A percentile compares a stretch with the other conserved stretches of the same genome.
Evolutionary conservation across 1,284 basidiomycete species (phyloP).

Genomic region (Naganishia albida): DNA sequence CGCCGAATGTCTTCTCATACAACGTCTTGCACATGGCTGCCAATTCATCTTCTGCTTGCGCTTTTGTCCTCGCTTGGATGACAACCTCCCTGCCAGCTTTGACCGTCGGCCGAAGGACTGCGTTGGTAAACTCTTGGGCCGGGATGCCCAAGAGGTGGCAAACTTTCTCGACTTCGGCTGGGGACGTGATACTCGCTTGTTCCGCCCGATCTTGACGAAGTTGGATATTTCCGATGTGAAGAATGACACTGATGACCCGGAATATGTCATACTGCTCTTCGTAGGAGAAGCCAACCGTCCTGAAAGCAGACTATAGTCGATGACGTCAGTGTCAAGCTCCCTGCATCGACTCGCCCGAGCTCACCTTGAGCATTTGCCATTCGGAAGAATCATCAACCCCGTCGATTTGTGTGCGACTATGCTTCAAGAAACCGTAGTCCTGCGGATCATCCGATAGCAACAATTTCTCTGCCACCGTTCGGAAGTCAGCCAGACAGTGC

Average conservation of each 20-base stretch:
- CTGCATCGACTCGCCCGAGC: slow-evolving; percentile 27
- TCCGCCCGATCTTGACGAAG: slow-evolving; percentile 80
- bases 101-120: slow-evolving; percentile 82
- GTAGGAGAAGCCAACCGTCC: slow-evolving; percentile 80
- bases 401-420: slow-evolving; percentile 85
- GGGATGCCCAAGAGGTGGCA: slow-evolving; percentile 94
- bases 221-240: slow-evolving; percentile 92
- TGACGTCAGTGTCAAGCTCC: background rate
- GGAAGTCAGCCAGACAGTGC: background rate
- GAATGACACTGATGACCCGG: slow-evolving; percentile 86
- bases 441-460: slow-evolving; percentile 74
- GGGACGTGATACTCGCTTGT: slow-evolving; percentile 71
- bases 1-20: slow-evolving; percentile 95
- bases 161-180: slow-evolving; percentile 73
- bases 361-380: slow-evolving; percentile 76
- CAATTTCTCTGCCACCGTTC: slow-evolving; percentile 62
- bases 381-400: slow-evolving; percentile 91
- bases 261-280: slow-evolving; percentile 90
- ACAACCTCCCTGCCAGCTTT: slow-evolving; percentile 98
- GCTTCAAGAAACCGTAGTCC: slow-evolving; percentile 88
- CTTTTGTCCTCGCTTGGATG: slow-evolving; percentile 83
- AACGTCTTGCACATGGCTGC: slow-evolving; percentile 91
- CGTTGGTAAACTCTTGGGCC: slow-evolving; percentile 82
- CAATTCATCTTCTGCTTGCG: slow-evolving; percentile 92
- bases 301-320: slow-evolving; percentile 66